Evolutionary conservation across 257 asterid species (phyloP).

Genomic region (Solanum clarkiae): DNA sequence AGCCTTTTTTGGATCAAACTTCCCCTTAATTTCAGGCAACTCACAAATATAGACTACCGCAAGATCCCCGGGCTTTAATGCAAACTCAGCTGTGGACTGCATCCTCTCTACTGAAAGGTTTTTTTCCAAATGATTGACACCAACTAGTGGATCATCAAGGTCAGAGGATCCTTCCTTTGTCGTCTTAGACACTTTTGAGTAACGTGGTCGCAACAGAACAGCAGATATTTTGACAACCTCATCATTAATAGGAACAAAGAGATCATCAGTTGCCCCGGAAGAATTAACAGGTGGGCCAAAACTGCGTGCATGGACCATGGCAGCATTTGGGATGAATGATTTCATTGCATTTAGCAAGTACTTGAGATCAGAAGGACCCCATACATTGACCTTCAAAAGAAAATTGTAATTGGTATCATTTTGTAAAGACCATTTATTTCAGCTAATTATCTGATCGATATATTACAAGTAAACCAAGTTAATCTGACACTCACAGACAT

Average conservation of each 20-base stretch:
- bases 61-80: conserved; percentile 57
- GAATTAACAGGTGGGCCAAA: conserved; percentile 51
- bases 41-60: conserved; percentile 81
- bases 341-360: conserved; percentile 83
- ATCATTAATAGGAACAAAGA: conserved; percentile 59
- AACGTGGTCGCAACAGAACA: conserved; percentile 49
- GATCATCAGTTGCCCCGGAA: conserved; percentile 21
- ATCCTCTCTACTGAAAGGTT: neutral
- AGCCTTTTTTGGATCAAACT: conserved; percentile 75
- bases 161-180: conserved; percentile 1
- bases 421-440: neutral
- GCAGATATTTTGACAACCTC: conserved; percentile 93
- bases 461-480: neutral
- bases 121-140: neutral
- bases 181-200: conserved; percentile 11
- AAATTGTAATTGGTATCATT: neutral
- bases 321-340: conserved; percentile 80
- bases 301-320: conserved; percentile 79
- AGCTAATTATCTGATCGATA: neutral
- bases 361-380: conserved; percentile 92
- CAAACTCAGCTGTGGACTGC: conserved; percentile 2
- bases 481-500: conserved; percentile 52
- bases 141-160: conserved; percentile 8
- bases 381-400: conserved; percentile 60
- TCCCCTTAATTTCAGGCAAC: conserved; percentile 85